phyloP scores from a whole-genome alignment of 2,329 filamentous ascomycete species.

The Aspergillus sp. region DNA sequence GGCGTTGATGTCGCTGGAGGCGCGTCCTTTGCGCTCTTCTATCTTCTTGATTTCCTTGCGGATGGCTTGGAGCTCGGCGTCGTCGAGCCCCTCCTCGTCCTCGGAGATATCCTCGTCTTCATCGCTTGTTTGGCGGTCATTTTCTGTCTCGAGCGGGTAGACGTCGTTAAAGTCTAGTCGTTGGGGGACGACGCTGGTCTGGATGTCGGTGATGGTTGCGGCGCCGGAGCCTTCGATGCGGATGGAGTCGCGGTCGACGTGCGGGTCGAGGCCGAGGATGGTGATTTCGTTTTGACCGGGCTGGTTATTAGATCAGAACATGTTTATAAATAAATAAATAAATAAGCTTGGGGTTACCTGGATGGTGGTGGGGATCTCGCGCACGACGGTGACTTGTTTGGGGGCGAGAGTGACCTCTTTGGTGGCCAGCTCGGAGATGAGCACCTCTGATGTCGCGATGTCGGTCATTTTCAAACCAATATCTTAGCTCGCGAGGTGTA shows the following conservation, averaged over 20 bases:
- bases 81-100: conserved; percentile 17
- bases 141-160: conserved; percentile 39
- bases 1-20: conserved; percentile 25
- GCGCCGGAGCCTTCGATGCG: conserved; percentile 60
- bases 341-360: conserved; percentile 32
- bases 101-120: conserved; percentile 5
- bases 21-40: conserved; percentile 31
- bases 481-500: background rate
- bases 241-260: conserved; percentile 56
- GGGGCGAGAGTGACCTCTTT: conserved; percentile 65
- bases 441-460: conserved; percentile 33
- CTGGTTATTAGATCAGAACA: conserved; percentile 25
- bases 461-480: conserved; percentile 15
- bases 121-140: background rate
- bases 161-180: conserved; percentile 55
- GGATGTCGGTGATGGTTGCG: conserved; percentile 62
- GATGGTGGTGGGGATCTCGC: conserved; percentile 58
- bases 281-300: conserved; percentile 59
- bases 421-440: conserved; percentile 58
- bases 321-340: background rate
- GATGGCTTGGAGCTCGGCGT: conserved; percentile 19
- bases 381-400: conserved; percentile 58
- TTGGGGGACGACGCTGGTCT: conserved; percentile 59
- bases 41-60: conserved; percentile 33
- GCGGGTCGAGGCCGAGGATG: conserved; percentile 55